Conservation (phyloP, 257 asterid species). For the Solanum arcanum region DNA sequence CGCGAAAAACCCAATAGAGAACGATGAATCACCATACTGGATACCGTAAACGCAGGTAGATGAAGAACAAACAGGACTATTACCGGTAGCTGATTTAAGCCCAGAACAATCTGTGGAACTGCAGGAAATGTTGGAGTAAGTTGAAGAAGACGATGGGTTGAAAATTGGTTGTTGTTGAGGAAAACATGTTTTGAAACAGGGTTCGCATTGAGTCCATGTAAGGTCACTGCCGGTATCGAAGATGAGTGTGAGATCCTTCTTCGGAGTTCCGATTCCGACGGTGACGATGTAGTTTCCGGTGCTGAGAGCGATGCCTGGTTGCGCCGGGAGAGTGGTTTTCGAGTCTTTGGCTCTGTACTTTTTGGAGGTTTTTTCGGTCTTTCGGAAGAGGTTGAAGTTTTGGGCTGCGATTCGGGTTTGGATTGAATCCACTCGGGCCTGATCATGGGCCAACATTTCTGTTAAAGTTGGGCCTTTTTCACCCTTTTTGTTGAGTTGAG, state of each 20-base stretch:
- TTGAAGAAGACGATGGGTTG: conserved; percentile 33
- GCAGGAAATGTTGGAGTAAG: conserved; percentile 51
- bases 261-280: conserved; percentile 61
- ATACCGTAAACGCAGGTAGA: conserved; percentile 41
- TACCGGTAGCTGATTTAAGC: conserved; percentile 33
- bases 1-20: conserved; percentile 40
- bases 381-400: neutral
- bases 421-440: conserved; percentile 42
- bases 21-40: conserved; percentile 51
- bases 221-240: conserved; percentile 86
- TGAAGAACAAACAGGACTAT: conserved; percentile 22
- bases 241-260: conserved; percentile 20
- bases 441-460: conserved; percentile 43
- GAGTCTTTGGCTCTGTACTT: neutral
- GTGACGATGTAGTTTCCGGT: conserved; percentile 54
- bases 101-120: conserved; percentile 26
- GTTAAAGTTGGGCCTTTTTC: conserved; percentile 5
- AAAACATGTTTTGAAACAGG: conserved; percentile 44
- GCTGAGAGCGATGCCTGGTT: conserved; percentile 35
- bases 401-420: conserved; percentile 12
- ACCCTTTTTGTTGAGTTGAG: conserved; percentile 2
- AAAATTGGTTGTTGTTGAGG: conserved; percentile 48
- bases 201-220: conserved; percentile 85
- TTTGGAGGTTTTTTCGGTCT: neutral
- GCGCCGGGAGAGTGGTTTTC: conserved; percentile 27